phyloP scores from a whole-genome alignment of 148 eudicot species.

The Camellia granthamiana region DNA sequence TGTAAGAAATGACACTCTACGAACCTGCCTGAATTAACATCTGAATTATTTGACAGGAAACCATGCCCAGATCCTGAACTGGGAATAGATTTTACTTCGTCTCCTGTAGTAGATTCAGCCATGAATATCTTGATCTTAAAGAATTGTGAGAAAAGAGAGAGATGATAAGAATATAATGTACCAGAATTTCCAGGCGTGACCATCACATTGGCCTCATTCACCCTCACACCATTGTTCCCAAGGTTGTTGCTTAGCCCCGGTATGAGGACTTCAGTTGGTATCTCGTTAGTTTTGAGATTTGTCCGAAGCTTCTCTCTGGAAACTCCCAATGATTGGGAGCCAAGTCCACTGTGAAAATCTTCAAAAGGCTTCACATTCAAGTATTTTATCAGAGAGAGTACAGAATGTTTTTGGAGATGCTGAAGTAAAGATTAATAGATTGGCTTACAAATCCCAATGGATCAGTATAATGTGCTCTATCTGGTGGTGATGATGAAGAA shows the following conservation, averaged over 20 bases:
- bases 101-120: slow-evolving; percentile 33
- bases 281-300: slow-evolving; percentile 22
- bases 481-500: slow-evolving; percentile 58
- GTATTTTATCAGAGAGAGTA: not conserved
- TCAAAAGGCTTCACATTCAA: slow-evolving; percentile 50
- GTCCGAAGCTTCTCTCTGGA: slow-evolving; percentile 47
- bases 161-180: slow-evolving; percentile 9
- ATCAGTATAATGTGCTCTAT: slow-evolving; percentile 35
- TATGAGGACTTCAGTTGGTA: slow-evolving; percentile 30
- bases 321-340: slow-evolving; percentile 26
- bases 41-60: slow-evolving; percentile 44
- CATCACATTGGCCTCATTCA: slow-evolving; percentile 34
- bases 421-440: slow-evolving; percentile 3
- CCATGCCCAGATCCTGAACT: slow-evolving; percentile 61
- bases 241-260: slow-evolving; percentile 34
- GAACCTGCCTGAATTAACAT: slow-evolving; percentile 63
- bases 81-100: slow-evolving; percentile 45
- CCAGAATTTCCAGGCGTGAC: slow-evolving; percentile 61
- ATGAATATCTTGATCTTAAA: not conserved
- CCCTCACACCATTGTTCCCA: slow-evolving; percentile 20
- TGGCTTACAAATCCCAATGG: slow-evolving; percentile 50
- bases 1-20: slow-evolving; percentile 17
- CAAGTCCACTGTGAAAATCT: slow-evolving; percentile 41
- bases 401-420: not conserved
- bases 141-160: not conserved